Evolutionary conservation across 805 yeast genomes (phyloP).

Genomic region (Teunomyces atbi): DNA sequence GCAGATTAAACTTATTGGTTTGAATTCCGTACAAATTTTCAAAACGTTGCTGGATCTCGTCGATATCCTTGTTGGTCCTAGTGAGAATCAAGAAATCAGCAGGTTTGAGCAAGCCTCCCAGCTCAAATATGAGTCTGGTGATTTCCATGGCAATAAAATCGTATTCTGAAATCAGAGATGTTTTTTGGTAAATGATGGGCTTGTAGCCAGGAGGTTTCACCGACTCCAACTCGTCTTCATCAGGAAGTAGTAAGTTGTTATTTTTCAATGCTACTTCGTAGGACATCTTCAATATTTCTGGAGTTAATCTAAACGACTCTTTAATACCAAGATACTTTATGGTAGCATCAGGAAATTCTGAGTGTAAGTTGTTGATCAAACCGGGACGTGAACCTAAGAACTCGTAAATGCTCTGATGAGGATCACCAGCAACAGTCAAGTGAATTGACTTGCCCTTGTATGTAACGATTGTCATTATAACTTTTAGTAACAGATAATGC

Average conservation of each 20-base stretch:
- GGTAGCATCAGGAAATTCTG: conserved; percentile 18
- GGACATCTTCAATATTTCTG: conserved; percentile 51
- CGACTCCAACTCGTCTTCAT: conserved; percentile 8
- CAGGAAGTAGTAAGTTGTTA: conserved; percentile 6
- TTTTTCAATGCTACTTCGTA: conserved; percentile 19
- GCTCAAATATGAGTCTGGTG: conserved; percentile 35
- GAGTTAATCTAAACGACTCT: conserved; percentile 62
- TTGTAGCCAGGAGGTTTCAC: conserved; percentile 16
- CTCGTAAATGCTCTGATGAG: conserved; percentile 66
- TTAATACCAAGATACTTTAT: conserved; percentile 34
- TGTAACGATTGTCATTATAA: conserved; percentile 39
- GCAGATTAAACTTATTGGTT: conserved; percentile 41
- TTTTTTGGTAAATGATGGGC: conserved; percentile 21
- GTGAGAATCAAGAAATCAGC: conserved; percentile 55
- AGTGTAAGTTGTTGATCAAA: conserved; percentile 26
- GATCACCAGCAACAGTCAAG: conserved; percentile 68
- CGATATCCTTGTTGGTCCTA: conserved; percentile 50
- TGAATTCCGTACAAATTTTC: conserved; percentile 38
- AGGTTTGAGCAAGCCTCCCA: conserved; percentile 42
- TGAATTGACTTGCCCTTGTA: conserved; percentile 34
- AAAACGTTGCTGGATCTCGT: conserved; percentile 34
- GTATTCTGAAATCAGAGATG: conserved; percentile 33
- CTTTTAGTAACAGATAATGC: conserved; percentile 46
- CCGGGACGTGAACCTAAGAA: conserved; percentile 55
- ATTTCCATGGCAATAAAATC: conserved; percentile 48